Conservation (phyloP, 495 filamentous ascomycete genomes). For the Schizothecium vesticola region DNA sequence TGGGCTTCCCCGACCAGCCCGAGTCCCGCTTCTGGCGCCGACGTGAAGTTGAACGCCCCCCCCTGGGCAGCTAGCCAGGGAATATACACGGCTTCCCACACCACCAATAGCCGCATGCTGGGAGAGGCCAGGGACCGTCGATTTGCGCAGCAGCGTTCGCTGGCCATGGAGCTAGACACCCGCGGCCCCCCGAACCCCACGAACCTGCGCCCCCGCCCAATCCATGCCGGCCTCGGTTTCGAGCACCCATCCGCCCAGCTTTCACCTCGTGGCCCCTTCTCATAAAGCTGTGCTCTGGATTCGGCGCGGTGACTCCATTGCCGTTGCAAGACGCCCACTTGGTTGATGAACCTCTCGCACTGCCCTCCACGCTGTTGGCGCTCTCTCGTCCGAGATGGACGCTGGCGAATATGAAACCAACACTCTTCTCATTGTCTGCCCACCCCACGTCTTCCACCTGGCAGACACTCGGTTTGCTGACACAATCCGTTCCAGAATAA, state of each 20-base stretch:
- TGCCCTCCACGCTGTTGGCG: conserved; percentile 15
- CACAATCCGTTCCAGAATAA: conserved; percentile 36
- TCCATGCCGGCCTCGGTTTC: conserved; percentile 5
- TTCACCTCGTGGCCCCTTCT: neutral
- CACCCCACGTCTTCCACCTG: neutral
- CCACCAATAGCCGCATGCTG: conserved; percentile 11
- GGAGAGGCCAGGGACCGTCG: conserved; percentile 8
- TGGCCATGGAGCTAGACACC: conserved; percentile 30
- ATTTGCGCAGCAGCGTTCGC: conserved; percentile 15
- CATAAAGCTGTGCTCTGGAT: neutral
- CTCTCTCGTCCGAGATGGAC: conserved; percentile 43
- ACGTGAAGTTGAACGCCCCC: neutral
- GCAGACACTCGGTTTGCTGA: conserved; percentile 10
- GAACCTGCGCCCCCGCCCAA: conserved; percentile 2
- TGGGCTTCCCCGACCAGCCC: neutral
- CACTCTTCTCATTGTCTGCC: conserved; percentile 44
- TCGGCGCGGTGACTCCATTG: neutral
- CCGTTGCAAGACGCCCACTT: neutral
- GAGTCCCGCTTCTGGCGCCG: neutral
- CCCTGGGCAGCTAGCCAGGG: neutral
- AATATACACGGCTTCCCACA: neutral
- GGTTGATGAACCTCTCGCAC: conserved; percentile 22
- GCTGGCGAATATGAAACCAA: conserved; percentile 51
- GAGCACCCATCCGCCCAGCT: neutral
- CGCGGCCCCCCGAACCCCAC: conserved; percentile 20